Conservation (phyloP, 1,284 basidiomycete species). For the Melampsora occidentalis region DNA sequence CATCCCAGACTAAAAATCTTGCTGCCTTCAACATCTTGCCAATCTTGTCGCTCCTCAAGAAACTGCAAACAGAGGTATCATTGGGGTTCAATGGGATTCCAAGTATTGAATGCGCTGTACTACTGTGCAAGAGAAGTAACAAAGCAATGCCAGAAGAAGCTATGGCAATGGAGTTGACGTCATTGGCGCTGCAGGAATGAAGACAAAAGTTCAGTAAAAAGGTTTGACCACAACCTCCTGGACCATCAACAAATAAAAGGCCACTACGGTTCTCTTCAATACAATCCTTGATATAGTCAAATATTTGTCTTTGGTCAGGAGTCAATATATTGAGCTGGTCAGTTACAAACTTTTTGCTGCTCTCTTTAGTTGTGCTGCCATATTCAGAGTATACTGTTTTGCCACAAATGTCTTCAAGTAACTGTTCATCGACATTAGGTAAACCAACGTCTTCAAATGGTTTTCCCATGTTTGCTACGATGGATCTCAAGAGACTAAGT, state of each 20-base stretch:
- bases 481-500: too few species aligned
- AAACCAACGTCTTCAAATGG: too few species aligned
- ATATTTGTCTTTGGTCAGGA: too few species aligned
- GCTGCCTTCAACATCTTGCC: neutral
- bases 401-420: too few species aligned
- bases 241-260: neutral
- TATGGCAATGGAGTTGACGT: neutral
- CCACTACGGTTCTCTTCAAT: too few species aligned
- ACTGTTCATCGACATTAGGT: too few species aligned
- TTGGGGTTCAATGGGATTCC: neutral
- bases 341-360: too few species aligned
- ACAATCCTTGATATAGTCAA: too few species aligned
- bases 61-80: neutral
- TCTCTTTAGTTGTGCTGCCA: too few species aligned
- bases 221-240: neutral
- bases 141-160: neutral
- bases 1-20: constrained; percentile 4
- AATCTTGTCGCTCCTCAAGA: neutral
- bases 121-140: neutral
- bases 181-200: neutral
- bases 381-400: too few species aligned
- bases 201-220: neutral
- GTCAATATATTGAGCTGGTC: too few species aligned
- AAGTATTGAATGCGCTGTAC: constrained; percentile 3
- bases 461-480: too few species aligned